Base-by-base conservation (phyloP, 1,284 basidiomycete genomes). In the Entoloma clypeatum region DNA sequence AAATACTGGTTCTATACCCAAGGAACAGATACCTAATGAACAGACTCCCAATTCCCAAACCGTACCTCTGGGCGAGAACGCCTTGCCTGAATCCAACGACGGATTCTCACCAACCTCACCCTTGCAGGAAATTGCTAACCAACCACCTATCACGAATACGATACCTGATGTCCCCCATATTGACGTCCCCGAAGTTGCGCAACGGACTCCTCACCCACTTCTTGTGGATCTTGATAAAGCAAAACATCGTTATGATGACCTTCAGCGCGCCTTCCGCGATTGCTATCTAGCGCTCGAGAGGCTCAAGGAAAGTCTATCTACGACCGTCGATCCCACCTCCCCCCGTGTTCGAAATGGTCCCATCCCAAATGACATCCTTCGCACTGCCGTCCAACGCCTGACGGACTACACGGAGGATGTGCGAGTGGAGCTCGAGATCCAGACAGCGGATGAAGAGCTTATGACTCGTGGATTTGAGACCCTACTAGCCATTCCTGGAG, bases 371-470 rank as follows among this genome's bases (percentile, higher is more conserved):
- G 56, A 71, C 3, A 58, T 76, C 6, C 57, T 92, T 3, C 62
- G 64, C 13, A 69, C 68, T 1, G 77, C 81, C 1, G 66, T 89
- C 3, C 73, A 81, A 33, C 73, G 86, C 2, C 67, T 93, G 27
- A 73, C 82, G 50, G 87, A 93, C 58, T 88, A 79, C 49, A 79
- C 81, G 14, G 90, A 92, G 60, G 90, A 93, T 52, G 82, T 81
- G 0, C 76, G 87, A 1, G 90, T 93, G 2, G 90, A 92, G 56
- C 67, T 92, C 13, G 90, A 93, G 64, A 92, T 93, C 36, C 79
- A 80, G 14, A 66, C 85, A 10, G 77, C 86, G 1, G 90, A 93
- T 59, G 88, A 90, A 51, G 76, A 77, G 24, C 71, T 92, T 7
- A 69, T 85, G 1, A 69, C 71, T 7, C 72, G 74, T 6, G 88